Evolutionary conservation across 78 protist genomes (phyloP), one percentile per base, ranked within the genome.

Genomic region (slime mould (Dictyostelium discoideum)): DNA sequence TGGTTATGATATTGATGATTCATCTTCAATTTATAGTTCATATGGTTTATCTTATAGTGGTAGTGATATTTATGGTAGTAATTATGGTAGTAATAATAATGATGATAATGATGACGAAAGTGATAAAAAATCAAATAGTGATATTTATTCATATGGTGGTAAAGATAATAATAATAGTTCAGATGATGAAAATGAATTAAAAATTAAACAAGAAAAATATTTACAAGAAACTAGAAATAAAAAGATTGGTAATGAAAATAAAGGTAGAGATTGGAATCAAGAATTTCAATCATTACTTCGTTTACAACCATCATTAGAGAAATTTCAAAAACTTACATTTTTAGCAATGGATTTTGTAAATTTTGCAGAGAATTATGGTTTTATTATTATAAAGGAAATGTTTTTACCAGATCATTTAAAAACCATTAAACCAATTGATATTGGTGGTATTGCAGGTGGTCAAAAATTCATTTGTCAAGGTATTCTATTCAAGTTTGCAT

Each of bases 391-490:
- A 2, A 78, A 85, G 29, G 95, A 90, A 76, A 90, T 76, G 86
- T 80, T 80, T 57, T 50, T 90, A 73, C 95, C 95, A 65, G 13
- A 39, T 18, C 65, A 78, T 16, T 50, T n/a, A 10, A 90, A 63
- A 24, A 90, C 95, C 0, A 84, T 92, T 9, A 60, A 65, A 57
- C 84, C 96, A 10, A 44, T 72, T 20, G 73, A 69, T 40, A 73
- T 92, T n/a, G 96, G 96, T 78, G 96, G 96, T 8, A 24, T 92
- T n/a, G 96, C 96, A 9, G 96, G 96, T 5, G 96, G 96, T 11
- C 67, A 67, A 20, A 90, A 90, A 32, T 90, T 57, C 22, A 80
- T 82, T 8, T 72, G 83, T 39, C 87, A 63, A 24, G 73, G 73
- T 14, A 81, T 90, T 20, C 42, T 90, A 13, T 90, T 84, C 37